A percentile compares a stretch with the other conserved stretches of the same genome.
Conservation (phyloP, 768 basidiomycete genomes). For the Amanita polypyramis region DNA sequence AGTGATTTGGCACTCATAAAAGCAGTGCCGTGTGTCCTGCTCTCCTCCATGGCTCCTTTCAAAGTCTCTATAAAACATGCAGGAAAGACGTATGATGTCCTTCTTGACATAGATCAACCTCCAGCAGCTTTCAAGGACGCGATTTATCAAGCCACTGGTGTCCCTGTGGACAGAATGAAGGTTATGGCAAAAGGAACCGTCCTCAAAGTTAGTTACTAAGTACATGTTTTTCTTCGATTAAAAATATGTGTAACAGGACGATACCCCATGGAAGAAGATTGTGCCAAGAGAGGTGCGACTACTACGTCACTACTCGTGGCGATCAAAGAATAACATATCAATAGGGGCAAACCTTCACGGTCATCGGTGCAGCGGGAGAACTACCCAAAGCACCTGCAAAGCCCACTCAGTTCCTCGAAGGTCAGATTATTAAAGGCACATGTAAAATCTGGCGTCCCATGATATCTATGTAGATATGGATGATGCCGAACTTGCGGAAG, state of each 20-base stretch:
- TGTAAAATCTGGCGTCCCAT: neutral
- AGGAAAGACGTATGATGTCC: constrained; percentile 64
- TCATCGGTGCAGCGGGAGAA: constrained; percentile 89
- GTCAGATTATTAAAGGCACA: constrained; percentile 23
- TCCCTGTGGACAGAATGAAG: constrained; percentile 90
- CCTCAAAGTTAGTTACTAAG: constrained; percentile 54
- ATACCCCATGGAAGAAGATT: constrained; percentile 78
- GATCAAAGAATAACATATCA: constrained; percentile 1
- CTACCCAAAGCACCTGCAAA: constrained; percentile 81
- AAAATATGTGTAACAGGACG: constrained; percentile 44
- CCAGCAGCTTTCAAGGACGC: constrained; percentile 73
- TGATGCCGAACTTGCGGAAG: constrained; percentile 69
- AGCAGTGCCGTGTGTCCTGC: neutral
- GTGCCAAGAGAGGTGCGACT: constrained; percentile 66
- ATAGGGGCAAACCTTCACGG: constrained; percentile 84
- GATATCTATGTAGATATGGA: constrained; percentile 57
- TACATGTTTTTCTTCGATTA: neutral
- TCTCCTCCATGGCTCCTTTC: constrained; percentile 46
- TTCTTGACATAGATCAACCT: constrained; percentile 63
- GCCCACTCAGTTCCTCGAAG: constrained; percentile 78
- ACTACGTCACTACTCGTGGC: neutral
- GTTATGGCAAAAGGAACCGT: constrained; percentile 92
- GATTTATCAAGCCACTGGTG: constrained; percentile 73
- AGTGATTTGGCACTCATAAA: constrained; percentile 6
- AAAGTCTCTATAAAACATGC: constrained; percentile 85